A percentile compares a stretch with the other conserved stretches of the same genome.
These are phyloP conservation scores for Tephrocybe sp. DNA, from an alignment of 768 basidiomycete species.

Conservation along the genomic window DNA sequence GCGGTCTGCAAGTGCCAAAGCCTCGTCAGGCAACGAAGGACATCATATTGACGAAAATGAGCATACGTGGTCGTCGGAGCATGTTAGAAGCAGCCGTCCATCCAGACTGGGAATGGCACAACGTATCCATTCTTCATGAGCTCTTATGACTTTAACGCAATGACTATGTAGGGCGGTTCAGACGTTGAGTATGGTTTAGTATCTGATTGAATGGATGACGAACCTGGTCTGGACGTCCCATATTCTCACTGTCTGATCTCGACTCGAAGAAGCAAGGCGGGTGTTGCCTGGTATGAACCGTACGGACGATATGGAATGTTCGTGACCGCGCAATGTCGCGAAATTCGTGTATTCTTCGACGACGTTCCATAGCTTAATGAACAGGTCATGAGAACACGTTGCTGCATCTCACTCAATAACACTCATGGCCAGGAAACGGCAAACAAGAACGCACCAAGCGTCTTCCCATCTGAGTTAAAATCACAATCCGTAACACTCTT, in stretches of 20 bases:
- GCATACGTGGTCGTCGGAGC: slow-evolving; percentile 70
- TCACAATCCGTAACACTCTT: slow-evolving; percentile 69
- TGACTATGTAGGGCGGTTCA: slow-evolving; percentile 37
- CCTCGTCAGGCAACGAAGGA: background rate
- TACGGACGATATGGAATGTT: slow-evolving; percentile 70
- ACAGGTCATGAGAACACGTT: slow-evolving; percentile 25
- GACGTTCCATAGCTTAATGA: slow-evolving; percentile 42
- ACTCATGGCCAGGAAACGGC: background rate
- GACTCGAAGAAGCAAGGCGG: slow-evolving; percentile 63
- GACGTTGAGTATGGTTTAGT: background rate
- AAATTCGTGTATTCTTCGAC: slow-evolving; percentile 26
- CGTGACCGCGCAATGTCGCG: slow-evolving; percentile 57
- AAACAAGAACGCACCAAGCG: slow-evolving; percentile 49
- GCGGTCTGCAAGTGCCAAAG: slow-evolving; percentile 50
- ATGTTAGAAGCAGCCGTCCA: slow-evolving; percentile 56
- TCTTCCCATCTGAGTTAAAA: slow-evolving; percentile 64
- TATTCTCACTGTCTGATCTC: slow-evolving; percentile 67
- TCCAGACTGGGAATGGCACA: slow-evolving; percentile 47
- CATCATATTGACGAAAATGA: background rate
- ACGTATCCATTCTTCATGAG: slow-evolving; percentile 72
- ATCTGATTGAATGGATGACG: slow-evolving; percentile 20
- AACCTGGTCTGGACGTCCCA: slow-evolving; percentile 72
- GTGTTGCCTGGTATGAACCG: slow-evolving; percentile 72
- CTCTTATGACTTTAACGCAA: slow-evolving; percentile 61
- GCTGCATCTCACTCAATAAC: slow-evolving; percentile 4